phyloP scores from a whole-genome alignment of 2,329 filamentous ascomycete species.

The Talaromyces sp. region DNA sequence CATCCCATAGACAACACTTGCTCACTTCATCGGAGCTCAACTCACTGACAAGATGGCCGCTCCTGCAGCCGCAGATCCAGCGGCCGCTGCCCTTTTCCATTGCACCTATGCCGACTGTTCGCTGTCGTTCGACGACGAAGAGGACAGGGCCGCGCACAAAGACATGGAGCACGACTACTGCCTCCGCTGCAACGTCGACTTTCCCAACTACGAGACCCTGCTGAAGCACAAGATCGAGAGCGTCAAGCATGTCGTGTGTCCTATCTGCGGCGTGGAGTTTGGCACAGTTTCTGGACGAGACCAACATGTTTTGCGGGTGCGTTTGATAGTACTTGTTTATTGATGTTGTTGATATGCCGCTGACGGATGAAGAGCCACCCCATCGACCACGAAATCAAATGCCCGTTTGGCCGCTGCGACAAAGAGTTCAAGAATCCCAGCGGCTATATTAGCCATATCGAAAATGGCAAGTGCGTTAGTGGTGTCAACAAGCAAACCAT shows the following conservation, averaged over 20 bases:
- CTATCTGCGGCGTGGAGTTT: slow-evolving; percentile 55
- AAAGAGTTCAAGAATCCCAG: slow-evolving; percentile 45
- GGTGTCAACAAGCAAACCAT: slow-evolving; percentile 42
- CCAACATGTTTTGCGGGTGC: slow-evolving; percentile 49
- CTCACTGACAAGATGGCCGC: no score
- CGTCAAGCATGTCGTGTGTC: slow-evolving; percentile 49
- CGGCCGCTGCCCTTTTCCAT: slow-evolving; percentile 18
- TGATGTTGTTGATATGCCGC: not conserved
- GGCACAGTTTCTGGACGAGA: slow-evolving; percentile 49
- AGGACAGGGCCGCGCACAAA: slow-evolving; percentile 51
- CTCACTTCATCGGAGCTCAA: no score
- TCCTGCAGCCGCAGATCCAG: not conserved
- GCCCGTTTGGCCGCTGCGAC: slow-evolving; percentile 40
- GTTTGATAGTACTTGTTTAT: slow-evolving; percentile 11
- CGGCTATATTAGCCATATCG: slow-evolving; percentile 51
- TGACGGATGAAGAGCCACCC: slow-evolving; percentile 40
- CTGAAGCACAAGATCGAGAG: slow-evolving; percentile 47
- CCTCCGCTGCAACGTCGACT: slow-evolving; percentile 42
- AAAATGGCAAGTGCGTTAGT: slow-evolving; percentile 46
- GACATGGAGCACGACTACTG: slow-evolving; percentile 39
- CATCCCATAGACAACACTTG: not conserved
- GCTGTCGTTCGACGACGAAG: slow-evolving; percentile 40
- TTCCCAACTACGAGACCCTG: slow-evolving; percentile 39
- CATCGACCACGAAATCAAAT: slow-evolving; percentile 47
- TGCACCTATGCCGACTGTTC: slow-evolving; percentile 47